These are phyloP conservation scores for Aureobasidium vineae DNA, from an alignment of 2,329 filamentous ascomycete genomes.

Conservation along the genomic window DNA sequence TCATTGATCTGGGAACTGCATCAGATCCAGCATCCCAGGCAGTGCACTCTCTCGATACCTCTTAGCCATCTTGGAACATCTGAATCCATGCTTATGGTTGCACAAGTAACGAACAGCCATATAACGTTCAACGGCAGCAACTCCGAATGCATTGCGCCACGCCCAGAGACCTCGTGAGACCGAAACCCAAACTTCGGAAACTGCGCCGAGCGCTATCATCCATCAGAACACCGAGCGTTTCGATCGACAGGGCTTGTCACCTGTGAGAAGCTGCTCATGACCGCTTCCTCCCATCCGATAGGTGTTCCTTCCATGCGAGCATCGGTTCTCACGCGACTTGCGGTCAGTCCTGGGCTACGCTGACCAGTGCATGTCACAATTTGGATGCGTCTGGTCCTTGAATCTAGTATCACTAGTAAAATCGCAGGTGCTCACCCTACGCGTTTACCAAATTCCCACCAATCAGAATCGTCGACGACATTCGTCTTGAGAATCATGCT, in stretches of 20 bases:
- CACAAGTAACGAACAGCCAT: not conserved
- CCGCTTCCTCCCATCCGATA: not conserved
- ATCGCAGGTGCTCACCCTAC: not conserved
- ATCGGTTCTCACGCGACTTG: not conserved
- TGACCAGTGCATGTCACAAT: constrained; percentile 4
- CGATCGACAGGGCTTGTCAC: not conserved
- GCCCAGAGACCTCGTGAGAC: not conserved
- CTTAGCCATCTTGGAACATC: not conserved
- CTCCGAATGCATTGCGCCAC: not conserved
- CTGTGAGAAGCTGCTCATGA: not conserved
- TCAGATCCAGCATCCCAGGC: not conserved
- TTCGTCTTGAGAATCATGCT: not conserved
- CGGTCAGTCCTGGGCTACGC: not conserved
- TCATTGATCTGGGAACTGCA: not conserved
- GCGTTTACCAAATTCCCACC: not conserved
- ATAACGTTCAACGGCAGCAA: too few relatives aligned
- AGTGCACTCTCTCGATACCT: not conserved
- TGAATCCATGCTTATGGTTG: not conserved
- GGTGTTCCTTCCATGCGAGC: not conserved
- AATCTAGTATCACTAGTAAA: not conserved
- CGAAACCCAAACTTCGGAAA: not conserved
- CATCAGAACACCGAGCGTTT: too few relatives aligned
- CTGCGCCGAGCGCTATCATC: not conserved
- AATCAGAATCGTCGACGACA: not conserved
- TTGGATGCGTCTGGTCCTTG: not conserved